Conservation (phyloP, 1,139 yeast species). For the Lodderomyces metapsilosis region DNA sequence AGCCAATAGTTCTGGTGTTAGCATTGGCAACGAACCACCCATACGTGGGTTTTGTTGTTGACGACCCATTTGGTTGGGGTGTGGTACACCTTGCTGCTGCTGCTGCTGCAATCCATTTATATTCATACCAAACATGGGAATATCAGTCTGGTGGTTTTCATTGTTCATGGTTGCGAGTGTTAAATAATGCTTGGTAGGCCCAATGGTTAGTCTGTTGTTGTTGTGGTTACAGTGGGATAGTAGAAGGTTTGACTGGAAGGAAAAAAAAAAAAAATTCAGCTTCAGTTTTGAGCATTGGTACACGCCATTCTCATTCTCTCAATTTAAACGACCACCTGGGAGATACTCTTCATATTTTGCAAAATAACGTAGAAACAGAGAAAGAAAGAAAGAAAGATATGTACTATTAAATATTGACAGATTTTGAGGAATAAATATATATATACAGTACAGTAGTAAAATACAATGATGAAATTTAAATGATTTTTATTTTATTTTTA, state of each 20-base stretch:
- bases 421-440: too few species aligned
- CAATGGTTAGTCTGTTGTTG: too few species aligned
- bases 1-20: conserved; percentile 40
- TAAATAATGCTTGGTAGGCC: not conserved
- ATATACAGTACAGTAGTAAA: too few species aligned
- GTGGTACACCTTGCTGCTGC: not conserved
- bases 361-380: too few species aligned
- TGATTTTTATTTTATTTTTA: too few species aligned
- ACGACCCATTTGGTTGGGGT: not conserved
- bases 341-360: too few species aligned
- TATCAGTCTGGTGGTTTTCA: not conserved
- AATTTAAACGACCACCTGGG: too few species aligned
- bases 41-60: conserved; percentile 3
- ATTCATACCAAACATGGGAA: conserved; percentile 1
- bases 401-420: too few species aligned
- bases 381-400: too few species aligned
- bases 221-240: not conserved
- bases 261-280: not conserved
- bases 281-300: too few species aligned
- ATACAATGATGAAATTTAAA: too few species aligned
- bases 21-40: conserved; percentile 8
- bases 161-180: not conserved
- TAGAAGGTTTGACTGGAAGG: not conserved
- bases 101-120: not conserved
- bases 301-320: too few species aligned